Base-by-base conservation (phyloP, 2,329 filamentous ascomycete genomes). In the Pestalotiopsis sp. region DNA sequence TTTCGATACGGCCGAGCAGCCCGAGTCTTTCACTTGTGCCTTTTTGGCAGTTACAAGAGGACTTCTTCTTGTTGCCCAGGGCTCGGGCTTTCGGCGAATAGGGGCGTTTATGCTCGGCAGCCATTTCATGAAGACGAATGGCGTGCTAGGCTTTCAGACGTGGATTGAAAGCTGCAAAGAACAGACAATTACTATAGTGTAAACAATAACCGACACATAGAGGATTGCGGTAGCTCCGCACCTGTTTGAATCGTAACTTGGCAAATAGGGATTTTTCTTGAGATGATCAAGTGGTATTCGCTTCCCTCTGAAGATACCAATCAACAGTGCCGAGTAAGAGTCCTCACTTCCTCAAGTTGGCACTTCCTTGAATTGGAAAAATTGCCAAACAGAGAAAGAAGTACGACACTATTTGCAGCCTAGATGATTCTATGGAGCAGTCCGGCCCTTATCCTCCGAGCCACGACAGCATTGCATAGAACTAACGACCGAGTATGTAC, bases 101-200 rank as follows among this genome's bases (percentile, higher is more conserved):
- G 57, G 57, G 27, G 11, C 20, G 2, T 59, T 59, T 12, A 13
- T 7, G 3, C 6, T 52, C 3, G 45, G 45, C 7, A 11, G 20
- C 6, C 17, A 90, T 0, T 90, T 91, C 66, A 92, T 83, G 69
- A 92, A 89, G 75, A 92, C 82, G 80, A 90, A 88, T 9, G 45
- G 45, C 17, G 20, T 20, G 45, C 45, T n/a, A n/a, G 45, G n/a
- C 14, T 52, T 20, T 20, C 45, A 52, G 45, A 9, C 45, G 17
- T 52, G 45, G 45, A 52, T 17, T 17, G 45, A 52, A 9, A 52
- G 45, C 20, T 52, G 45, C 45, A 20, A n/a, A 20, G 17, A 52
- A 17, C 5, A 52, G 45, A 52, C 17, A 20, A 52, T 52, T 52
- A 9, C 45, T 9, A 52, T 52, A 52, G 17, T n/a, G 23, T 52